Base-by-base conservation (phyloP, 1,284 basidiomycete species). In the Rhodotorula sp. region DNA sequence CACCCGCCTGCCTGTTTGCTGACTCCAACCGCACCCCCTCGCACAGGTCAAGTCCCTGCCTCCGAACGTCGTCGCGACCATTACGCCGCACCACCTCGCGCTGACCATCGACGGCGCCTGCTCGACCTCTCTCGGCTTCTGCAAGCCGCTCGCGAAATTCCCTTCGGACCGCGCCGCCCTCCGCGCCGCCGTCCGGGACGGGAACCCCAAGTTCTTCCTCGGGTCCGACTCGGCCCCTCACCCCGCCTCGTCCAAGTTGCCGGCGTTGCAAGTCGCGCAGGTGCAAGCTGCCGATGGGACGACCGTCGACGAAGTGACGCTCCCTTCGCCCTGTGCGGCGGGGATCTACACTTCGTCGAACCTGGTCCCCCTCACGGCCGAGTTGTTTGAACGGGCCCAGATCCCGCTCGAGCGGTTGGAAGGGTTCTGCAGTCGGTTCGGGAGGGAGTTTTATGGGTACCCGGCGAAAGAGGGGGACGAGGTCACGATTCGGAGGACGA, bases 171-270 rank as follows among this genome's bases (percentile, higher is more conserved):
- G 96, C 43, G 83, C 87, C 77, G 95, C 97, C 16, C 83, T 99
- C 67, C 87, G 89, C 68, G 87, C 91, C 31, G 89, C 95, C 52
- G 87, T 99, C 67, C 85, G 84, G 15, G 71, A 65, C 90, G 93
- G 96, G 3, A 92, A 97, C 81, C 90, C 93, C 3, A 90, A 92
- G 69, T 99, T 99, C 84, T 99, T 99, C 87, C 86, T 99, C 60
- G 97, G 97, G 23, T 97, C 93, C 26, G 97, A 99, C 83, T 95
- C 92, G 47, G 97, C 97, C 1, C 97, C 97, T 39, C 97, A 99
- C 81, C 90, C 91, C 2, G 85, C 89, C 16, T 82, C 85, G n/a
- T 85, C 85, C 70, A 99, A 99, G 83, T 87, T 91, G 21, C 89
- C 87, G 12, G 87, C 89, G 69, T 85, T 88, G 4, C 89, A 69